Percentiles rank a stretch among this genome's conserved stretches.
Conservation (phyloP, 1,284 basidiomycete genomes). For the Tetrapyrgos nigripes region DNA sequence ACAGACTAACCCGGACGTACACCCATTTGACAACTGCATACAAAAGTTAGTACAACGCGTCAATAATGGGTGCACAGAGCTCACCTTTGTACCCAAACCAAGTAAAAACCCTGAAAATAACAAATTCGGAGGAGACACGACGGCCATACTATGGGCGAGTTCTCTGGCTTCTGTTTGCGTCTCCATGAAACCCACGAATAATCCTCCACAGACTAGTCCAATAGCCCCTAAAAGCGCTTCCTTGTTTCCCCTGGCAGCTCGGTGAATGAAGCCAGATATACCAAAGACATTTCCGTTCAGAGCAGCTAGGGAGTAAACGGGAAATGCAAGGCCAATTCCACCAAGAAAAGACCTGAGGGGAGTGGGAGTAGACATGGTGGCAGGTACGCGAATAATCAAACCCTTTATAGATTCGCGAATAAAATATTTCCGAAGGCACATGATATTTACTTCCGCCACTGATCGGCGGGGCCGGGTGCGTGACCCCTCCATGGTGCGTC, state of each 20-base stretch:
- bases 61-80: conserved; percentile 8
- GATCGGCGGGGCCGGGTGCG: no score
- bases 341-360: conserved; percentile 69
- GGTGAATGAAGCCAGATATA: conserved; percentile 68
- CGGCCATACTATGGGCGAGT: conserved; percentile 27
- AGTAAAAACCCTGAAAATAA: conserved; percentile 63
- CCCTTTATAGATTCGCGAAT: no score
- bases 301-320: conserved; percentile 59
- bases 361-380: conserved; percentile 45
- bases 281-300: conserved; percentile 69
- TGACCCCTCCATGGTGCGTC: no score
- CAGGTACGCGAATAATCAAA: conserved; percentile 7
- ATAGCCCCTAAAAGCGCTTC: conserved; percentile 46
- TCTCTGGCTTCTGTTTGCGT: conserved; percentile 25
- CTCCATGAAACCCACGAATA: conserved; percentile 44
- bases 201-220: conserved; percentile 54
- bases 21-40: conserved; percentile 58
- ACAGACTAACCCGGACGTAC: conserved; percentile 58
- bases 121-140: conserved; percentile 35
- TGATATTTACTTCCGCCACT: no score
- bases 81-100: conserved; percentile 68
- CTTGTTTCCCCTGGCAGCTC: conserved; percentile 51
- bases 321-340: conserved; percentile 60
- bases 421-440: no score
- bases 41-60: background rate